phyloP scores from a whole-genome alignment of 371 early-diverging fungal species.

The Mucor piriformis region DNA sequence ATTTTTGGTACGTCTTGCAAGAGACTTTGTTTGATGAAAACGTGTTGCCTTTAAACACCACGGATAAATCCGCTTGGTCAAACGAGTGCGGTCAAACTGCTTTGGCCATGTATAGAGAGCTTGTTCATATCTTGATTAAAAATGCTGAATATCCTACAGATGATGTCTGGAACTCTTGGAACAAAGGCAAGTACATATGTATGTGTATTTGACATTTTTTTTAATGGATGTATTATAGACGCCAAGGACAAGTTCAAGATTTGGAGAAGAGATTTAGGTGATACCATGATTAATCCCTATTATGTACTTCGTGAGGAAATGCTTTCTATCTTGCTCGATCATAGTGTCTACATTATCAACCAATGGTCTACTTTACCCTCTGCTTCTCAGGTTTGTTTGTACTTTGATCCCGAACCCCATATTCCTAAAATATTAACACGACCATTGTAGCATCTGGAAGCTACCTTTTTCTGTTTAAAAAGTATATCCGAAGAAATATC shows the following conservation, averaged over 20 bases:
- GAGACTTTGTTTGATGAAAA: slow-evolving; percentile 62
- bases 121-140: slow-evolving; percentile 54
- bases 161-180: slow-evolving; percentile 60
- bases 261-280: slow-evolving; percentile 77
- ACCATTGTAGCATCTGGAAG: slow-evolving; percentile 52
- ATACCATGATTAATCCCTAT: slow-evolving; percentile 74
- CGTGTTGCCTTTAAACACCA: slow-evolving; percentile 31
- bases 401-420: not conserved
- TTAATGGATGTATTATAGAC: slow-evolving; percentile 45
- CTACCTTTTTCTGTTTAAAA: slow-evolving; percentile 66
- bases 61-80: slow-evolving; percentile 31
- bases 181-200: slow-evolving; percentile 51
- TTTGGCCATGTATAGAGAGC: slow-evolving; percentile 50
- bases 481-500: slow-evolving; percentile 75
- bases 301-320: slow-evolving; percentile 70
- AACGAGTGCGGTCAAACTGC: slow-evolving; percentile 38
- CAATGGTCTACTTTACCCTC: slow-evolving; percentile 35
- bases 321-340: slow-evolving; percentile 59
- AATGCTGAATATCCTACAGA: slow-evolving; percentile 66
- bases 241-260: slow-evolving; percentile 64
- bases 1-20: slow-evolving; percentile 76
- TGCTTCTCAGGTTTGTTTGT: slow-evolving; percentile 27
- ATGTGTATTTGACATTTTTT: not conserved
- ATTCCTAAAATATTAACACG: too few species aligned
- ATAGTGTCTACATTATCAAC: slow-evolving; percentile 47